phyloP scores from a whole-genome alignment of 202 grass and related monocot genomes.

The Bolboschoenoplectus hybrid region DNA sequence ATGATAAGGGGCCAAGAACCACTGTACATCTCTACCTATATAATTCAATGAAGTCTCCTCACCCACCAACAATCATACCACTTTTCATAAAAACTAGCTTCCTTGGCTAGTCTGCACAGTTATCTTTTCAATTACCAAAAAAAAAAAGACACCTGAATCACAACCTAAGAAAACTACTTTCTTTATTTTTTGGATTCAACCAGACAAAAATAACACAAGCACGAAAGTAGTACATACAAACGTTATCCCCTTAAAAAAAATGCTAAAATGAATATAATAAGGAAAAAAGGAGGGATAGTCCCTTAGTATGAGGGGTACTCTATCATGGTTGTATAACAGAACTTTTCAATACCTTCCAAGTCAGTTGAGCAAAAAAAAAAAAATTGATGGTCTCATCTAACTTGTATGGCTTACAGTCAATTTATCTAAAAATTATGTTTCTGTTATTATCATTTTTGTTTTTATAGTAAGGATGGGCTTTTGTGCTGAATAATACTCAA shows the following conservation, averaged over 20 bases:
- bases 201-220: background rate
- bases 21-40: background rate
- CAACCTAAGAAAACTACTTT: background rate
- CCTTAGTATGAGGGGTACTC: background rate
- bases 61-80: background rate
- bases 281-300: background rate
- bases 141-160: background rate
- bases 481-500: constrained; percentile 33
- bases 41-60: background rate
- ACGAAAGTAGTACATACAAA: background rate
- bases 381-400: background rate
- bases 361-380: constrained; percentile 1
- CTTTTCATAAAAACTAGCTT: background rate
- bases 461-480: background rate
- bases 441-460: background rate
- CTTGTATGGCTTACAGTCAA: constrained; percentile 10
- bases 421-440: background rate
- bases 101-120: background rate
- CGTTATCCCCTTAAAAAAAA: background rate
- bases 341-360: background rate
- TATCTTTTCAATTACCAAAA: constrained; percentile 24
- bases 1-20: background rate
- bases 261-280: background rate
- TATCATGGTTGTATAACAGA: background rate
- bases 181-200: background rate